Base-by-base conservation (phyloP, 2,329 filamentous ascomycete species). In the Hawksworthiomyces lignivorus region DNA sequence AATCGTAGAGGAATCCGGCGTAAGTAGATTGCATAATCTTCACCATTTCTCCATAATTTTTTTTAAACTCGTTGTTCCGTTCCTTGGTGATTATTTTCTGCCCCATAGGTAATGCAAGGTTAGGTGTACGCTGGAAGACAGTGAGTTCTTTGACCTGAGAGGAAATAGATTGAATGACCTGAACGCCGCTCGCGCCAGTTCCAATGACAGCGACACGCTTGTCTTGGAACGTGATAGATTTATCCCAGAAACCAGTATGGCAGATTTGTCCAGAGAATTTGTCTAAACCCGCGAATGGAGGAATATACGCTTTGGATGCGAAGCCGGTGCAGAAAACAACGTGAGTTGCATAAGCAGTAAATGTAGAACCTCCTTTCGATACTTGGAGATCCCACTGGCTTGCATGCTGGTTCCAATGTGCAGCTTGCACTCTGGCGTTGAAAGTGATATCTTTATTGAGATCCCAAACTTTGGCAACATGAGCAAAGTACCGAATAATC, bases 51-150 rank as follows among this genome's bases (percentile, higher is more conserved):
- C n/a, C n/a, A n/a, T n/a, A n/a, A n/a, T n/a, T 50, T 1, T n/a
- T n/a, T n/a, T 63, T 63, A 5, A 48, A 64, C 47, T 71, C 73
- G 14, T 58, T 70, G 12, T 53, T 65, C 32, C 62, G 57, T 3
- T 70, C 65, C 11, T 59, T 48, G 19, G 61, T 58, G 52, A 72
- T 75, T 7, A 74, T 41, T 2, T 62, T 55, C 48, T 77, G 72
- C 2, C 65, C 59, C 72, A 82, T 79, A 0, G 78, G 78, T 0
- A 81, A 52, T 11, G 69, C 72, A 10, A 73, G 64, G 43, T 77
- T 79, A 0, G 77, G 73, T 2, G 72, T 80, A 15, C 77, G 64
- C 45, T 80, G 69, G 51, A 77, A 77, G 3, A 79, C 69, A 3
- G 56, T 60, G 26, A 64, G 43, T 15, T 58, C 44, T 2, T 39